phyloP scores from a whole-genome alignment of 1,284 basidiomycete species.

The Ceratobasidium theobromae region DNA sequence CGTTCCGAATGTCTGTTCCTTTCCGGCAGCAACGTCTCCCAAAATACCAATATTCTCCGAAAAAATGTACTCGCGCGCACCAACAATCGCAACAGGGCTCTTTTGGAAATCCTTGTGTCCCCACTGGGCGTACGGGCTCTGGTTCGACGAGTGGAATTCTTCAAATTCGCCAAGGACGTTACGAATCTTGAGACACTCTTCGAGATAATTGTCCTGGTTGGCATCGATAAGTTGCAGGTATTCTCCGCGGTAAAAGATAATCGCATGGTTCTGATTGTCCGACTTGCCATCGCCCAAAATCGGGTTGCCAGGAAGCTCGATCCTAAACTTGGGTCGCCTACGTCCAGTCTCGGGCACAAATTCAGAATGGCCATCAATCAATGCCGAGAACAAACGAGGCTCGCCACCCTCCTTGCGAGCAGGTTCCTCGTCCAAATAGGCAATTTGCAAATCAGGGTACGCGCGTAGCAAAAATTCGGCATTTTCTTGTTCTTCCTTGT shows the following conservation, averaged over 20 bases:
- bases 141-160: constrained; percentile 80
- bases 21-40: constrained; percentile 96
- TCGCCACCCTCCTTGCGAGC: constrained; percentile 93
- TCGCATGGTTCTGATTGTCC: constrained; percentile 99
- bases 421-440: constrained; percentile 96
- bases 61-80: constrained; percentile 99
- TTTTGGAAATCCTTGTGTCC: constrained; percentile 84
- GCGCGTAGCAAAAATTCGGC: constrained; percentile 97
- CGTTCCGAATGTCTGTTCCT: constrained; percentile 99
- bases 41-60: constrained; percentile 99
- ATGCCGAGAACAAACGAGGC: constrained; percentile 90
- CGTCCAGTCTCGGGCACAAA: constrained; percentile 87
- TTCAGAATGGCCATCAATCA: constrained; percentile 98
- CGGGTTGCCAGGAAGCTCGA: constrained; percentile 97
- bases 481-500: constrained; percentile 99
- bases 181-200: constrained; percentile 98
- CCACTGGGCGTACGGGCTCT: constrained; percentile 92
- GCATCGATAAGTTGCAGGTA: constrained; percentile 99
- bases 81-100: constrained; percentile 93
- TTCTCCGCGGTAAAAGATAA: constrained; percentile 98
- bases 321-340: constrained; percentile 94
- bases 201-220: constrained; percentile 99
- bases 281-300: constrained; percentile 99
- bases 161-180: constrained; percentile 97
- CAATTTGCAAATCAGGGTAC: constrained; percentile 98